phyloP scores from a whole-genome alignment of 371 early-diverging fungal genomes.

The Mucor circinelloides region DNA sequence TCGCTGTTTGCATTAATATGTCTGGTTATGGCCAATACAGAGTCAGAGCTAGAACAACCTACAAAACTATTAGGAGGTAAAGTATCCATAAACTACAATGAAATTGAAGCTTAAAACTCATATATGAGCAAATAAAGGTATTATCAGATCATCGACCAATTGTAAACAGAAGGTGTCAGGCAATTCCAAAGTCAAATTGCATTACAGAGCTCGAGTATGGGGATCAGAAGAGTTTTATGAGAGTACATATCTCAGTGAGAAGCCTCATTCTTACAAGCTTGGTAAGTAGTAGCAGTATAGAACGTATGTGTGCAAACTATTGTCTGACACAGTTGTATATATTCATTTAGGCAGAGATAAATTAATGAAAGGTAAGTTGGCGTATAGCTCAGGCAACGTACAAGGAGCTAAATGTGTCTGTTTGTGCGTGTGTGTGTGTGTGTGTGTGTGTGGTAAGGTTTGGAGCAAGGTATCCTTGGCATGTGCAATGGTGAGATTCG shows the following conservation, averaged over 20 bases:
- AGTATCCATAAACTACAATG: neutral
- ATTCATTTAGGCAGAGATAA: conserved; percentile 30
- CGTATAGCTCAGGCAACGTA: neutral
- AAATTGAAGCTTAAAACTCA: neutral
- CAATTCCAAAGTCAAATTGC: conserved; percentile 30
- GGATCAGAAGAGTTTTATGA: conserved; percentile 33
- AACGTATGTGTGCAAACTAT: neutral
- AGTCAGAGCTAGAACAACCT: conserved; percentile 19
- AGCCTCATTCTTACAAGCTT: conserved; percentile 24
- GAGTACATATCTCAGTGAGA: conserved; percentile 22
- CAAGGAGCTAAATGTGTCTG: neutral
- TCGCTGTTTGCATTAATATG: neutral
- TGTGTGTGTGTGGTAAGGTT: conserved; percentile 34
- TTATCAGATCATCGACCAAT: conserved; percentile 21
- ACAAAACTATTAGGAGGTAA: conserved; percentile 39
- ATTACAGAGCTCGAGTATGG: conserved; percentile 40
- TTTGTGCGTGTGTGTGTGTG: neutral
- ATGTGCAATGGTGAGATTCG: conserved; percentile 76
- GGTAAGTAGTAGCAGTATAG: conserved; percentile 20
- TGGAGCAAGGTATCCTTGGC: conserved; percentile 70
- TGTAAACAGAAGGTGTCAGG: conserved; percentile 27
- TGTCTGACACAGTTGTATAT: neutral
- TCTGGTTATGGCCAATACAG: conserved; percentile 8
- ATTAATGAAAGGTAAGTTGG: conserved; percentile 28
- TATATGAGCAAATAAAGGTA: conserved; percentile 7